Conservation (phyloP, 768 basidiomycete genomes). For the Melanogaster broomeanus region DNA sequence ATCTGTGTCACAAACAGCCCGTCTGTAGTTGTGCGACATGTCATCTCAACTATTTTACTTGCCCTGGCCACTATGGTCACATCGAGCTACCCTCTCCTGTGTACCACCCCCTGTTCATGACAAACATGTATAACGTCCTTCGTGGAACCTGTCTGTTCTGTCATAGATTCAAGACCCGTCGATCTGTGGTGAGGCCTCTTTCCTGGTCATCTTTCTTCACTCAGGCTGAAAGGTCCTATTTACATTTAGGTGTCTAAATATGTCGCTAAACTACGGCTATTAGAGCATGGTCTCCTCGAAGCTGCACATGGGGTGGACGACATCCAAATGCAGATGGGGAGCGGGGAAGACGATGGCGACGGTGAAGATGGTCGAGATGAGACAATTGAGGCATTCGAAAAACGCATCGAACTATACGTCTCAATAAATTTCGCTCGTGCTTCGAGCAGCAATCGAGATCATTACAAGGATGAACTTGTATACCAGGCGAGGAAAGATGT, state of each 20-base stretch:
- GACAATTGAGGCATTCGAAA: slow-evolving; percentile 59
- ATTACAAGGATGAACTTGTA: slow-evolving; percentile 86
- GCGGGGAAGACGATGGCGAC: slow-evolving; percentile 39
- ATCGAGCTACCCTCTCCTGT: slow-evolving; percentile 95
- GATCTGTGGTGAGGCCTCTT: slow-evolving; percentile 57
- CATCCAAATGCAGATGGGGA: slow-evolving; percentile 46
- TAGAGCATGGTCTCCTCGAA: slow-evolving; percentile 87
- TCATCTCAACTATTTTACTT: slow-evolving; percentile 87
- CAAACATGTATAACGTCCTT: slow-evolving; percentile 83
- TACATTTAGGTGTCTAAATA: slow-evolving; percentile 72
- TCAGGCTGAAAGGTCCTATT: slow-evolving; percentile 9
- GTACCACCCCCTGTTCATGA: slow-evolving; percentile 95
- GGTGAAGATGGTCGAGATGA: slow-evolving; percentile 53
- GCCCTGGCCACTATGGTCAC: slow-evolving; percentile 98
- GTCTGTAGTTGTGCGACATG: slow-evolving; percentile 86
- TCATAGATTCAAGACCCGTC: slow-evolving; percentile 83
- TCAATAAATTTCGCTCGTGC: slow-evolving; percentile 45
- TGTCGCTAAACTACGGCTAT: slow-evolving; percentile 79
- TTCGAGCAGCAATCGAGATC: slow-evolving; percentile 66
- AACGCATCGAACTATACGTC: slow-evolving; percentile 67
- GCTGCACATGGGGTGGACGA: slow-evolving; percentile 79
- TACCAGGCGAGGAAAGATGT: slow-evolving; percentile 85
- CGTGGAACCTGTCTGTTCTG: slow-evolving; percentile 92
- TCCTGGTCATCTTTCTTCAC: slow-evolving; percentile 11
- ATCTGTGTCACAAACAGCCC: slow-evolving; percentile 6